Percentiles rank a stretch among this genome's conserved stretches.
Evolutionary conservation across 129 eudicot species (phyloP).

Genomic region (Helianthus tuberosus): DNA sequence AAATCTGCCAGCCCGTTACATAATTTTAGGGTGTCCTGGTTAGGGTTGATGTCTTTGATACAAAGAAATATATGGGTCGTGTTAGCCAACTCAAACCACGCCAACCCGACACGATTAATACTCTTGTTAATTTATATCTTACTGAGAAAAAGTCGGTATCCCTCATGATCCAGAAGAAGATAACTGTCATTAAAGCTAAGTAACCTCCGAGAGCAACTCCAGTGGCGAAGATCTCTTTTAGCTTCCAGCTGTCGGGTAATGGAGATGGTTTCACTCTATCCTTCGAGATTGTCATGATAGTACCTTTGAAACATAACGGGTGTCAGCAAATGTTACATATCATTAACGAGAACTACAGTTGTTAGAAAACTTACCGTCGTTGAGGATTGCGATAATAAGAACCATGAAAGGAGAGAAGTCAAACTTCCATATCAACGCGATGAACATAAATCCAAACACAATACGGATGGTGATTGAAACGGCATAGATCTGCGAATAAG

Average conservation of each 20-base stretch:
- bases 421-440: conserved; percentile 9
- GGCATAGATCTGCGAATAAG: conserved; percentile 10
- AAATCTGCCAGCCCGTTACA: too few relatives aligned
- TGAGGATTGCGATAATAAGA: conserved; percentile 9
- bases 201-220: conserved; percentile 12
- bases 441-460: conserved; percentile 11
- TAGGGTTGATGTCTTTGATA: too few relatives aligned
- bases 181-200: conserved; percentile 11
- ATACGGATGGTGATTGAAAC: conserved; percentile 17
- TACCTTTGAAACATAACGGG: conserved; percentile 4
- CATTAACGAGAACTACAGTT: not conserved
- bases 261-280: conserved; percentile 21
- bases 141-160: conserved; percentile 11
- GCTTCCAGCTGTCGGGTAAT: conserved; percentile 11
- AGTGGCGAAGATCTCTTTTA: conserved; percentile 19
- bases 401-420: conserved; percentile 21
- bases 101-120: too few relatives aligned
- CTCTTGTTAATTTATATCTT: not conserved
- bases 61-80: too few relatives aligned
- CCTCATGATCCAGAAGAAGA: conserved; percentile 9
- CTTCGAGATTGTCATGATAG: conserved; percentile 20
- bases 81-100: too few relatives aligned
- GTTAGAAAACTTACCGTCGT: not conserved
- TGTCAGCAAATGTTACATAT: not conserved
- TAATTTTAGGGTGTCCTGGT: too few relatives aligned